Conservation (phyloP, 352 stramenopile species). For the Phytophthora macrochlamydospora region DNA sequence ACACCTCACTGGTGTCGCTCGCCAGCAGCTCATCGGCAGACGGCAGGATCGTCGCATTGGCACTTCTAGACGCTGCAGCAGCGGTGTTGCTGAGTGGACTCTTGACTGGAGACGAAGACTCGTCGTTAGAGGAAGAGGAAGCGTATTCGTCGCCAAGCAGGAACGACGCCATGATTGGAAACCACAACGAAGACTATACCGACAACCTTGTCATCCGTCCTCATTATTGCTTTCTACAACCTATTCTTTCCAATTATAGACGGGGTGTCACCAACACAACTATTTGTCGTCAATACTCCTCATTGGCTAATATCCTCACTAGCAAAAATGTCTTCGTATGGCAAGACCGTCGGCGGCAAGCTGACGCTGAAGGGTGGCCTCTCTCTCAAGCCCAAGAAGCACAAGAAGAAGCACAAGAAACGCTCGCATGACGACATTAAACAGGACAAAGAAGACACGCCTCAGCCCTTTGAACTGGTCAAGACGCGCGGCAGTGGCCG, state of each 20-base stretch:
- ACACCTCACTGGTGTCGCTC: constrained; percentile 34
- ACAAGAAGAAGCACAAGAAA: constrained; percentile 60
- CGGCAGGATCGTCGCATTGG: constrained; percentile 24
- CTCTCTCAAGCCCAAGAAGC: constrained; percentile 68
- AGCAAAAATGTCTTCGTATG: constrained; percentile 47
- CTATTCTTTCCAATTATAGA: no score
- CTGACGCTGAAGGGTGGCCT: constrained; percentile 85
- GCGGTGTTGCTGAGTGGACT: not conserved
- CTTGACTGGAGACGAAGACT: constrained; percentile 17
- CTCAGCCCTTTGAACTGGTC: constrained; percentile 70
- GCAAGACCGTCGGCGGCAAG: constrained; percentile 78
- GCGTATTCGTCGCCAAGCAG: constrained; percentile 71
- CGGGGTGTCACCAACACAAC: no score
- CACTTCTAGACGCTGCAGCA: not conserved
- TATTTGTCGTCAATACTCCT: no score
- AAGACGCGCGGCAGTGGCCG: constrained; percentile 79
- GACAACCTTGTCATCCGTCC: no score
- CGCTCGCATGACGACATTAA: constrained; percentile 25
- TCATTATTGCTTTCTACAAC: no score
- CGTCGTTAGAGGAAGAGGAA: constrained; percentile 46
- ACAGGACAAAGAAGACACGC: constrained; percentile 11
- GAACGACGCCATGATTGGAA: constrained; percentile 39
- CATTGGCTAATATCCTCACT: not conserved
- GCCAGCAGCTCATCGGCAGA: constrained; percentile 59
- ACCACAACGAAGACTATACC: not conserved